These are phyloP conservation scores for Phytophthora foliorum DNA, from an alignment of 352 stramenopile genomes.

Conservation along the genomic window DNA sequence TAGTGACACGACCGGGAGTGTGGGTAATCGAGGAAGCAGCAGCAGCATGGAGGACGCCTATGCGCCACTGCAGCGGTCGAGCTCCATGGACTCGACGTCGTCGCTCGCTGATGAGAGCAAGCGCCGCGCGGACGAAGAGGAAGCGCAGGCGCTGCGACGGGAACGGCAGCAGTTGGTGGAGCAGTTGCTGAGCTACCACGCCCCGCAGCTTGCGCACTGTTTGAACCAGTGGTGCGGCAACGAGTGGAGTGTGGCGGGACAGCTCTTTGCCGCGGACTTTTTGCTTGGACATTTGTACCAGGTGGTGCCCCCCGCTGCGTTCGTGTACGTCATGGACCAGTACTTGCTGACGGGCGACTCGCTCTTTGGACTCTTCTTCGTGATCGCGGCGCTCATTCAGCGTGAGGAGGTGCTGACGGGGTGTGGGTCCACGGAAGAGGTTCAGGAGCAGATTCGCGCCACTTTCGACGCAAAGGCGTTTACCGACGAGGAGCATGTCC, in stretches of 20 bases:
- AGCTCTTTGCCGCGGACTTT: conserved; percentile 63
- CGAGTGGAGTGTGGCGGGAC: conserved; percentile 70
- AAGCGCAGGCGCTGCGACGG: conserved; percentile 38
- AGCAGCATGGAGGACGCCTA: conserved; percentile 44
- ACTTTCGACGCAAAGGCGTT: conserved; percentile 49
- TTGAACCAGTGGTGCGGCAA: conserved; percentile 80
- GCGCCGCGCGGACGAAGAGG: conserved; percentile 43
- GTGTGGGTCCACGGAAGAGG: conserved; percentile 43
- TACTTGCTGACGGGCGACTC: conserved; percentile 78
- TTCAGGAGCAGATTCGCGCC: conserved; percentile 51
- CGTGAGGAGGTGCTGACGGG: conserved; percentile 49
- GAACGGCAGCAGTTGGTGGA: conserved; percentile 77
- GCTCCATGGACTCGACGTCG: conserved; percentile 51
- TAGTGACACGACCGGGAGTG: conserved; percentile 21
- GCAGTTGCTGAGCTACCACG: conserved; percentile 82
- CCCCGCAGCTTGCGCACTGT: conserved; percentile 69
- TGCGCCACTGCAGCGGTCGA: conserved; percentile 32
- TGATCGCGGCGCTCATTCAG: conserved; percentile 68
- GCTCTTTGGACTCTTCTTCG: conserved; percentile 77
- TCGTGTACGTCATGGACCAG: conserved; percentile 85
- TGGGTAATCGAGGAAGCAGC: conserved; percentile 33
- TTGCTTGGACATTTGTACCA: conserved; percentile 79
- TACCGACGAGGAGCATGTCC: conserved; percentile 48
- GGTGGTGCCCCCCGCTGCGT: conserved; percentile 60
- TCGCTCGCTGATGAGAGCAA: conserved; percentile 40